phyloP scores from a whole-genome alignment of 345 rosid genomes.

The Syzygium aqueum region DNA sequence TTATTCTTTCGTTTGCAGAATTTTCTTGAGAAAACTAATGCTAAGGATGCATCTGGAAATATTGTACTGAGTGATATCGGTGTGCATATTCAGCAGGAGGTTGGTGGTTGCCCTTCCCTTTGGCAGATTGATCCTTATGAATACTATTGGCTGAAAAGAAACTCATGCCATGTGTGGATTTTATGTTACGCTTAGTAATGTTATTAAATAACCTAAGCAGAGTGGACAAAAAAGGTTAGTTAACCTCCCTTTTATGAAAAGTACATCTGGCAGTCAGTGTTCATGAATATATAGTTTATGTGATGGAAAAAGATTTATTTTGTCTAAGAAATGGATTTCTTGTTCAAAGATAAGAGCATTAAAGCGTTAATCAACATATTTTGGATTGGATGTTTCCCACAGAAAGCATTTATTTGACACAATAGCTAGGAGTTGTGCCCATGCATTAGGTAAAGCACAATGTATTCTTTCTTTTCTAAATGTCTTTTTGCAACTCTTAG shows the following conservation, averaged over 20 bases:
- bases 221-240: not conserved
- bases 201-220: not conserved
- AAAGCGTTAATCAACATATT: not conserved
- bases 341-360: not conserved
- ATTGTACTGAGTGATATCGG: conserved; percentile 75
- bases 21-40: conserved; percentile 74
- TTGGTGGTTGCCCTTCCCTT: conserved; percentile 19
- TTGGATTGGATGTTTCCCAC: not conserved
- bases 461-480: not conserved
- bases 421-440: not conserved
- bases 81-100: conserved; percentile 95
- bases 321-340: not conserved
- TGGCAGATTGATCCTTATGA: not conserved
- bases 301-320: not conserved
- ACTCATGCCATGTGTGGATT: not conserved
- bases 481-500: not conserved
- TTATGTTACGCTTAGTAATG: not conserved
- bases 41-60: conserved; percentile 96
- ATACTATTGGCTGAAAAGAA: not conserved
- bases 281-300: not conserved
- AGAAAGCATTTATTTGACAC: not conserved
- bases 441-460: not conserved
- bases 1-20: conserved; percentile 34
- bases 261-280: not conserved
- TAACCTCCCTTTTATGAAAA: not conserved